Conservation (phyloP, 2,329 filamentous ascomycete genomes). For the Ustilaginoidea virens region DNA sequence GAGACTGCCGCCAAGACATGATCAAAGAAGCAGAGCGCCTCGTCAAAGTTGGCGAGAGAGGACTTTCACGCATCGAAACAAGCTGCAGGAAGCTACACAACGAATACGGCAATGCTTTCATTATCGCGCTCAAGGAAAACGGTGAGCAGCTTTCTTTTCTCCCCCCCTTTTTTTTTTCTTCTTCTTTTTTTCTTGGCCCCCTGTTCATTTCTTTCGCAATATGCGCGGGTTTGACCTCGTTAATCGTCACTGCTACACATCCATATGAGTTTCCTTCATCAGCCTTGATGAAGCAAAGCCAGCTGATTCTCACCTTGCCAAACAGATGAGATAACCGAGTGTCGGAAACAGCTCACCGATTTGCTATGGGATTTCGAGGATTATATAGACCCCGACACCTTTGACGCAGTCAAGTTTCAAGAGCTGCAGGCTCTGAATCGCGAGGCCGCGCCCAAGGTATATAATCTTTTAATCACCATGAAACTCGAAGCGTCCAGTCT, state of each 20-base stretch:
- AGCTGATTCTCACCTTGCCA: too few species aligned
- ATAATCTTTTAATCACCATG: slow-evolving; percentile 37
- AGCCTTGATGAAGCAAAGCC: too few species aligned
- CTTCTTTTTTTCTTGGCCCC: too few species aligned
- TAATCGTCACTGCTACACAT: too few species aligned
- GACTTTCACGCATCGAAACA: slow-evolving; percentile 34
- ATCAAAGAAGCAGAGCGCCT: slow-evolving; percentile 31
- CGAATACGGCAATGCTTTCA: slow-evolving; percentile 33
- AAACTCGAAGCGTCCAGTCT: slow-evolving; percentile 25
- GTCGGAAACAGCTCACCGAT: slow-evolving; percentile 30
- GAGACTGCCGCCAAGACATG: too few species aligned
- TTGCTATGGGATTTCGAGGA: slow-evolving; percentile 43
- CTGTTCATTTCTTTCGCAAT: too few species aligned
- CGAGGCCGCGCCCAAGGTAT: slow-evolving; percentile 30
- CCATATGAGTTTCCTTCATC: neutral
- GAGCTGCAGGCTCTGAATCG: slow-evolving; percentile 32
- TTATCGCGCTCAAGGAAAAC: slow-evolving; percentile 36
- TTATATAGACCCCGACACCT: slow-evolving; percentile 31
- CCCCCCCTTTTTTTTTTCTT: neutral
- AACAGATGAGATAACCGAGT: slow-evolving; percentile 35
- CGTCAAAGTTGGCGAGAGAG: slow-evolving; percentile 31
- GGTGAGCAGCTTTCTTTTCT: slow-evolving; percentile 21
- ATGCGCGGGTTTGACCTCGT: too few species aligned
- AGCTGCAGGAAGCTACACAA: slow-evolving; percentile 31
- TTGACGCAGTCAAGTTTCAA: slow-evolving; percentile 33